Base-by-base conservation (phyloP, 768 basidiomycete genomes). In the Gymnopilus dilepis region DNA sequence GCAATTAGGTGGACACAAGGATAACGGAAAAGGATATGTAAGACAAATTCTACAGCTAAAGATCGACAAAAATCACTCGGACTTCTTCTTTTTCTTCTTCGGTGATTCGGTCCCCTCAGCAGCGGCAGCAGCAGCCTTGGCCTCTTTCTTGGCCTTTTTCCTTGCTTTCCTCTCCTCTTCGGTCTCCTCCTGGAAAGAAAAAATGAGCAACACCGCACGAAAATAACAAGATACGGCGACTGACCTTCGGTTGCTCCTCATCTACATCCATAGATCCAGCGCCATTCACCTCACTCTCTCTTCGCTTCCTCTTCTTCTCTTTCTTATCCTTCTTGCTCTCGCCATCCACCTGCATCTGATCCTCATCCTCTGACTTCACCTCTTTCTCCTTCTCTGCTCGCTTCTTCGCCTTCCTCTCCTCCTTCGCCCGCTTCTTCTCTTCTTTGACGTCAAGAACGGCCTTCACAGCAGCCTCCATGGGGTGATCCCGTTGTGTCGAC, bases 81-180 rank as follows among this genome's bases (percentile, higher is more conserved):
- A 77, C 72, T 80, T 84, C 74, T 88, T 88, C 74, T 89, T 89
- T 75, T 87, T 87, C 70, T 86, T 82, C 59, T 86, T 73, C 37
- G 76, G 70, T 37, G 74, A 72, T 24, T 72, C 73, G 34, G 67
- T 41, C 24, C 58, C 66, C 28, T 71, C 59, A 38, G 77, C 80
- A 17, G 77, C 78, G 19, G 74, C 77, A 33, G 77, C 80, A 34
- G 77, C 74, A 13, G 80, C 81, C 74, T 94, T 94, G 71, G 89
- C 89, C 15, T 89, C 92, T 72, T 92, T 92, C 66, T 80, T 80
- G 2, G 89, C 90, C 78, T 88, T 88, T 76, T 88, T 93, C 70
- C 80, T 82, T 34, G 88, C 91, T 76, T 94, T 95, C 61, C 86
- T 84, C 74, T 95, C 91, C 63, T 89, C 91, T 74, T 92, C 90